Evolutionary conservation across 1,139 yeast genomes (phyloP).

Genomic region (Magnusiomyces clavatus): DNA sequence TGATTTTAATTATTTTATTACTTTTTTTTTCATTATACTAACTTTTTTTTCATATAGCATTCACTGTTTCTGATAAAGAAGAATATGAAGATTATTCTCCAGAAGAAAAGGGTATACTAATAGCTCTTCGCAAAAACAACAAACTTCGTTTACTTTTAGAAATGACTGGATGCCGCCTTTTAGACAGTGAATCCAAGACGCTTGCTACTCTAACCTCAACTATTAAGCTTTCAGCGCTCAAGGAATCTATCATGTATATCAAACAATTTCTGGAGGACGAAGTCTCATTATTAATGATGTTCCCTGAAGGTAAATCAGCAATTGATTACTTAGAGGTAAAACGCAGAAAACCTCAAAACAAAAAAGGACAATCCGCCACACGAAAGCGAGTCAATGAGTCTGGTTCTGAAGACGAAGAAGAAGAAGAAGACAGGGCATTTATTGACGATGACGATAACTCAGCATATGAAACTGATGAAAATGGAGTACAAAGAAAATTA

Average conservation of each 20-base stretch:
- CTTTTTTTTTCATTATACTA: slow-evolving; percentile 2
- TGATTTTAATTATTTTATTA: slow-evolving; percentile 3
- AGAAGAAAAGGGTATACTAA: slow-evolving; percentile 13
- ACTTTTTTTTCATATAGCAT: not conserved
- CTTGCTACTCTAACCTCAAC: slow-evolving; percentile 17
- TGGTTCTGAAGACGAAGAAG: slow-evolving; percentile 12
- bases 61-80: not conserved
- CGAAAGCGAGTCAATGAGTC: slow-evolving; percentile 17
- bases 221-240: slow-evolving; percentile 22
- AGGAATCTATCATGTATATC: slow-evolving; percentile 22
- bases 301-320: slow-evolving; percentile 42
- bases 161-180: slow-evolving; percentile 22
- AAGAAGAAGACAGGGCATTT: slow-evolving; percentile 10
- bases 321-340: slow-evolving; percentile 22
- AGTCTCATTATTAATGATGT: slow-evolving; percentile 21
- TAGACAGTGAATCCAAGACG: slow-evolving; percentile 6
- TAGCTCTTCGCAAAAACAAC: slow-evolving; percentile 23
- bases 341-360: slow-evolving; percentile 14
- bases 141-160: slow-evolving; percentile 26
- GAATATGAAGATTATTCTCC: slow-evolving; percentile 7
- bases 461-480: slow-evolving; percentile 9
- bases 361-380: slow-evolving; percentile 11
- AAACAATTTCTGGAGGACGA: slow-evolving; percentile 30
- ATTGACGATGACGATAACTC: slow-evolving; percentile 6
- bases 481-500: not conserved